Evolutionary conservation across 805 yeast species (phyloP).

Genomic region (Lachancea cidri): DNA sequence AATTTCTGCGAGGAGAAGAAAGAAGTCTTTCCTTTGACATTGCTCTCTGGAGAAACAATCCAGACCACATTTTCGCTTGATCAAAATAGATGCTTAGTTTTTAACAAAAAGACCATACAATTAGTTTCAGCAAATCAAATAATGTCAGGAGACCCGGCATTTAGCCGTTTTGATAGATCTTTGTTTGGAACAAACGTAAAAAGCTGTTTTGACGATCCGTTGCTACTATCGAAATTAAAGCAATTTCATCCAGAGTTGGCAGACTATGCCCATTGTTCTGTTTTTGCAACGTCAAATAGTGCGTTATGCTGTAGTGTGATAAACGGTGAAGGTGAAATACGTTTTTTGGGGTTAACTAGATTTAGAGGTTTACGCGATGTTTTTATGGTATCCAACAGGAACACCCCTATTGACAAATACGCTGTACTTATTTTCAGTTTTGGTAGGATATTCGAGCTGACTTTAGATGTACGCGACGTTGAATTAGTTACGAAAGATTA

Average conservation of each 20-base stretch:
- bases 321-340: constrained; percentile 10
- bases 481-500: constrained; percentile 9
- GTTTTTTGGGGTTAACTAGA: constrained; percentile 22
- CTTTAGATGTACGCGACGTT: constrained; percentile 12
- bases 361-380: constrained; percentile 26
- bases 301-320: constrained; percentile 19
- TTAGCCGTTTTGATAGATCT: constrained; percentile 8
- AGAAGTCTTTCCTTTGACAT: constrained; percentile 24
- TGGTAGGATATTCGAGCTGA: constrained; percentile 16
- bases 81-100: constrained; percentile 14
- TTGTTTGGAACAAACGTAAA: constrained; percentile 4
- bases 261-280: constrained; percentile 15
- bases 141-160: constrained; percentile 27
- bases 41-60: constrained; percentile 15
- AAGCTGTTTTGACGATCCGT: constrained; percentile 19
- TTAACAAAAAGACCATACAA: constrained; percentile 11
- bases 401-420: constrained; percentile 7
- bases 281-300: constrained; percentile 23
- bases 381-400: constrained; percentile 10
- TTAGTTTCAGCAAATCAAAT: constrained; percentile 27
- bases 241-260: constrained; percentile 7
- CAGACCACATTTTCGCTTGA: constrained; percentile 20
- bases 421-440: constrained; percentile 19
- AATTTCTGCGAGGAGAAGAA: constrained; percentile 13
- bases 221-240: constrained; percentile 17